phyloP scores from a whole-genome alignment of 2,329 filamentous ascomycete genomes.

The Aspergillus spinulosporus region DNA sequence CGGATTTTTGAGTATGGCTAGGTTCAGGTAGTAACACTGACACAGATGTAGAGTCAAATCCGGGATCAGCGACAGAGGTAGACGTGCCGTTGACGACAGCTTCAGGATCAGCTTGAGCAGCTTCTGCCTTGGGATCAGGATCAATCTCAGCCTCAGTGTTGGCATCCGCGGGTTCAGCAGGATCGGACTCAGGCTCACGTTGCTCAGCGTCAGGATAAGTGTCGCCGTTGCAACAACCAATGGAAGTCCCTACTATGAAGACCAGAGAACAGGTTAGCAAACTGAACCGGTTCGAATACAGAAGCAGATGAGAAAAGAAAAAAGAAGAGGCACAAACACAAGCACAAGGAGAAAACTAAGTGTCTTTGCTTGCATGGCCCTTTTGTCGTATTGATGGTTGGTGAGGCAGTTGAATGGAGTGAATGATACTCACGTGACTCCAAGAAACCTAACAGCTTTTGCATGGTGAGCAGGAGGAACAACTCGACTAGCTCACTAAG shows the following conservation, averaged over 20 bases:
- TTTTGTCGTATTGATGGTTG: too few species aligned
- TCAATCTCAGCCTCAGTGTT: neutral
- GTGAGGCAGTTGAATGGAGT: neutral
- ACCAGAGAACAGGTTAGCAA: too few species aligned
- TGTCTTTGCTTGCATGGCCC: too few species aligned
- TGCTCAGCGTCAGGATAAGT: too few species aligned
- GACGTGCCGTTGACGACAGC: neutral
- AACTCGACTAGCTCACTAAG: neutral
- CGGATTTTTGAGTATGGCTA: neutral
- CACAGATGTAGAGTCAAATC: neutral
- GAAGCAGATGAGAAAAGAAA: too few species aligned
- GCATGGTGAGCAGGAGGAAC: constrained; percentile 1
- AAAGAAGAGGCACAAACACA: too few species aligned
- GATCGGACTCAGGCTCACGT: too few species aligned
- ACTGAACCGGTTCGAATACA: too few species aligned
- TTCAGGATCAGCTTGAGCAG: neutral
- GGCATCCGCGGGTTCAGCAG: too few species aligned
- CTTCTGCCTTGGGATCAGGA: neutral
- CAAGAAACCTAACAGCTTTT: constrained; percentile 19
- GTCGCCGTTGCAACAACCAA: too few species aligned
- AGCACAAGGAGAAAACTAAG: too few species aligned
- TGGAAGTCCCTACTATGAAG: too few species aligned
- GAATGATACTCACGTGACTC: constrained; percentile 21
- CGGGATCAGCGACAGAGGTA: neutral
- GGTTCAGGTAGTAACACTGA: neutral